phyloP scores from a whole-genome alignment of 257 asterid genomes.

The Haberlea rhodopensis region DNA sequence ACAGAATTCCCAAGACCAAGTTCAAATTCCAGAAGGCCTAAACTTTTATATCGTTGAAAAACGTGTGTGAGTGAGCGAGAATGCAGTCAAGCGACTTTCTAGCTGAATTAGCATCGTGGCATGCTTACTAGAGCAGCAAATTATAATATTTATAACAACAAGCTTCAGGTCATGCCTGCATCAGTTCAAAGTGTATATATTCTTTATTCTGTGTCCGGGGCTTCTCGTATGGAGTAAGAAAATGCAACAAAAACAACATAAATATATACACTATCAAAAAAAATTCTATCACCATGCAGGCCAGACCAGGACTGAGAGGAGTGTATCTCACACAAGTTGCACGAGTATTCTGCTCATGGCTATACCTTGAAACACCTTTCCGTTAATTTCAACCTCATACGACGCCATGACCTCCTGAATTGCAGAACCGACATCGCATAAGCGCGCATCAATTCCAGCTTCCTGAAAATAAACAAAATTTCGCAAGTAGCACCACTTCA shows the following conservation, averaged over 20 bases:
- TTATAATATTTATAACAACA: neutral
- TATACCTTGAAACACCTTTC: slow-evolving; percentile 86
- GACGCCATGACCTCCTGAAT: slow-evolving; percentile 99
- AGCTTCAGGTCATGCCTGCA: neutral
- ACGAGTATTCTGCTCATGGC: slow-evolving; percentile 13
- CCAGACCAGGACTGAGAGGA: neutral
- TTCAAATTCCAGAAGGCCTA: slow-evolving; percentile 9
- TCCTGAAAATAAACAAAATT: slow-evolving; percentile 47
- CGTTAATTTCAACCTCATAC: slow-evolving; percentile 95
- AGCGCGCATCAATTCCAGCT: slow-evolving; percentile 96
- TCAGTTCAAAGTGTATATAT: neutral
- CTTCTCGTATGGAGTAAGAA: neutral
- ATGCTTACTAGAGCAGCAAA: neutral
- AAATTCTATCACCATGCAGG: neutral
- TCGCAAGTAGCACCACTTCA: slow-evolving; percentile 18
- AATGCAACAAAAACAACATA: neutral
- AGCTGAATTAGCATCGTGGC: neutral
- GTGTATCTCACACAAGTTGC: slow-evolving; percentile 13
- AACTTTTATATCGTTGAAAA: neutral
- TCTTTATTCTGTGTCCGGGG: slow-evolving; percentile 1
- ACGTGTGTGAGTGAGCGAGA: no score
- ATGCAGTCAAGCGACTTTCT: neutral
- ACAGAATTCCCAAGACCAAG: slow-evolving; percentile 4
- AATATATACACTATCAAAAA: slow-evolving; percentile 6
- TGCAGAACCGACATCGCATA: slow-evolving; percentile 94